These are phyloP conservation scores for Claviceps capensis DNA, from an alignment of 2,329 filamentous ascomycete genomes.

Conservation along the genomic window DNA sequence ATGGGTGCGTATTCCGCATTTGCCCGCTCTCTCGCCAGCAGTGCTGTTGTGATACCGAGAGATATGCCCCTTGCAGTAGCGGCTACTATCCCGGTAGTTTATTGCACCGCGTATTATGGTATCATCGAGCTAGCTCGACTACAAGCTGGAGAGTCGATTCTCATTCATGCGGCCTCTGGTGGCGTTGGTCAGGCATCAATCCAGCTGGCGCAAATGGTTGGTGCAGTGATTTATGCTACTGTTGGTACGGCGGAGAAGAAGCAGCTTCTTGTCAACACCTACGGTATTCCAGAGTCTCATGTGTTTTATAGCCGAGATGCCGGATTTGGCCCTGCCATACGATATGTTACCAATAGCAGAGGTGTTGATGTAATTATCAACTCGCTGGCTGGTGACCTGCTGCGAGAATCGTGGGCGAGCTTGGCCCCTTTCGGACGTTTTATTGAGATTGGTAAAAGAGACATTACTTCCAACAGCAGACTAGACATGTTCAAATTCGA, in stretches of 20 bases:
- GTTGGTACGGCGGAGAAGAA: conserved; percentile 17
- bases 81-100: conserved; percentile 11
- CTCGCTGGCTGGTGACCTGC: conserved; percentile 14
- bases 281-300: conserved; percentile 20
- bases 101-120: conserved; percentile 8
- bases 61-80: conserved; percentile 16
- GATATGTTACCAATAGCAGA: conserved; percentile 21
- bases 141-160: conserved; percentile 16
- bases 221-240: conserved; percentile 17
- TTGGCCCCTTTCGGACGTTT: conserved; percentile 30
- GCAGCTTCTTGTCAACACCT: conserved; percentile 16
- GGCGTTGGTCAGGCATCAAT: conserved; percentile 18
- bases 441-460: conserved; percentile 28
- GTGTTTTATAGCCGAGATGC: conserved; percentile 16
- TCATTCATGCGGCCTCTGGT: conserved; percentile 18
- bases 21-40: conserved; percentile 10
- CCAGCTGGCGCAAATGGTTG: conserved; percentile 11
- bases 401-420: conserved; percentile 29
- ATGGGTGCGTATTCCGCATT: conserved; percentile 16
- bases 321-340: conserved; percentile 10
- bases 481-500: conserved; percentile 36
- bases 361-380: conserved; percentile 60
- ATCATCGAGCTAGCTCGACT: conserved; percentile 13
- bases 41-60: conserved; percentile 4
- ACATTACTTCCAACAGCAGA: conserved; percentile 24